Base-by-base conservation (phyloP, 176 grass and related monocot species). In the Neostapfia colusana region DNA sequence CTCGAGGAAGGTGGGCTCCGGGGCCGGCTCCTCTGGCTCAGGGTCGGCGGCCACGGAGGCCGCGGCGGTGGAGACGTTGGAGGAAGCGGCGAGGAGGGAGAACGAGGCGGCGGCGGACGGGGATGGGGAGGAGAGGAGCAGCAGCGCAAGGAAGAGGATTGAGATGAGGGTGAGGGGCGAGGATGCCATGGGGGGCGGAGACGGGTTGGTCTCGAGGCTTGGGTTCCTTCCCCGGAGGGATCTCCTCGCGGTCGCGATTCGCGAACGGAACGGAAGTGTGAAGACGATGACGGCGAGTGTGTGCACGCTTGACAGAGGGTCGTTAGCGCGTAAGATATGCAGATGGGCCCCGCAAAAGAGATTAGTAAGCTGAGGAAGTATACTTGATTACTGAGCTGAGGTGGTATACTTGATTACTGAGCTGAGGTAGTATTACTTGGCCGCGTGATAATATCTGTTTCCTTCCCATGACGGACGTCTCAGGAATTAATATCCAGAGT, bases 1-100 rank as follows among this genome's bases (percentile, higher is more conserved):
- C 25, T 83, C 59, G 7, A 99, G 77, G 77, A 94, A 92, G 17
- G 66, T 75, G 28, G 67, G 70, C 38, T 74, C 78, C 42, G 27
- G 58, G 36, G 28, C 49, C 7, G 27, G 79, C 26, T 72, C 79
- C 31, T 63, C 68, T 9, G 53, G 66, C 4, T 18, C 48, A 16
- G 38, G 40, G 13, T 78, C 74, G 26, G 58, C n/a, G 73, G 74
- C 72, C 71, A 63, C 28, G 80, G 41, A 69, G 54, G 44, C 21
- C 70, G 26, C 23, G 76, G 63, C 18, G 28, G 67, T 3, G 48
- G 85, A 55, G 81, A 67, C 34, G 70, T 82, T 85, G 65, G 75
- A 60, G 75, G 66, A 36, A 28, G 59, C 61, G 81, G 74, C 15
- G 56, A 78, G 20, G 56, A 81, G 39, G 84, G 77, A 50, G 63